phyloP scores from a whole-genome alignment of 2,329 filamentous ascomycete genomes.

The Monosporascus sp. region DNA sequence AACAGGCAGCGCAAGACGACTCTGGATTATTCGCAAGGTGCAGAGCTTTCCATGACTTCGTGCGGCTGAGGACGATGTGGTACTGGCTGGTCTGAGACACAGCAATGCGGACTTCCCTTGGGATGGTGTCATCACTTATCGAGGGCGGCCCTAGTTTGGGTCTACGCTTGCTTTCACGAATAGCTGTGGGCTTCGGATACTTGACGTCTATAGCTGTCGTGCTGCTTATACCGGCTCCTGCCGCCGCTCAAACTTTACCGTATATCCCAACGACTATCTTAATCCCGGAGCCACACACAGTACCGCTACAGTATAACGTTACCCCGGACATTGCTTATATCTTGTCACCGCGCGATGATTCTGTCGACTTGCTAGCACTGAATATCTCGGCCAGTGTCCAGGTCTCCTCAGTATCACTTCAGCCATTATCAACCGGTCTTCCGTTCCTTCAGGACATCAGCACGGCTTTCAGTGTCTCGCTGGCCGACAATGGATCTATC shows the following conservation, averaged over 20 bases:
- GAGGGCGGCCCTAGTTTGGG: neutral
- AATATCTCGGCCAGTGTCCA: constrained; percentile 57
- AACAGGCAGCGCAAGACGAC: too few relatives aligned
- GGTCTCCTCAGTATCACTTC: constrained; percentile 36
- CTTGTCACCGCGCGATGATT: constrained; percentile 49
- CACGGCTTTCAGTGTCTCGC: constrained; percentile 60
- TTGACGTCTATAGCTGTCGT: constrained; percentile 12
- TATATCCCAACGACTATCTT: constrained; percentile 75
- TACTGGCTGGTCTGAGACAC: neutral
- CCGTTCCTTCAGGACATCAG: constrained; percentile 55
- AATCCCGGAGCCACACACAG: constrained; percentile 42
- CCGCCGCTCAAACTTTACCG: constrained; percentile 50
- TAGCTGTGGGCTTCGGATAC: constrained; percentile 5
- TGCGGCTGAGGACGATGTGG: neutral
- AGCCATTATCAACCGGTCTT: constrained; percentile 48
- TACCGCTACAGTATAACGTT: constrained; percentile 26
- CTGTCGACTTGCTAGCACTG: constrained; percentile 55
- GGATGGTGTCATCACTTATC: neutral
- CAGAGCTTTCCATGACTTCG: neutral
- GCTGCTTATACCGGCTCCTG: constrained; percentile 5
- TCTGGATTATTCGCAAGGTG: too few relatives aligned
- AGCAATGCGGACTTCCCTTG: neutral
- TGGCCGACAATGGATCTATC: constrained; percentile 64
- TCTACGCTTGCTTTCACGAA: constrained; percentile 3
- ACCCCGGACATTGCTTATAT: constrained; percentile 58